phyloP scores from a whole-genome alignment of 2,329 filamentous ascomycete species.

The Alternaria novae-zelandiae region DNA sequence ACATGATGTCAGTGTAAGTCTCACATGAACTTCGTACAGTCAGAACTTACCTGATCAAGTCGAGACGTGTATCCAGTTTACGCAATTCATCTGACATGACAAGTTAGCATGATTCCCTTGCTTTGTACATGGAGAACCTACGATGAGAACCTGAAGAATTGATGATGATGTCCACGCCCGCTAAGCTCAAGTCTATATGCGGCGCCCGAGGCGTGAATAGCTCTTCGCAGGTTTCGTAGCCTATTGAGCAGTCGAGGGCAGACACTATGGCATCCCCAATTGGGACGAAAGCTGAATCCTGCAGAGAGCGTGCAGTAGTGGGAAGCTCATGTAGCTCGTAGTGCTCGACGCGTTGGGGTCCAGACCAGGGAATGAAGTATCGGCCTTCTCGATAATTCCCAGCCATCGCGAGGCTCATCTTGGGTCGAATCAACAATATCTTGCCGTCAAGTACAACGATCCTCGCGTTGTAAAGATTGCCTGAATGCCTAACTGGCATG shows the following conservation, averaged over 20 bases:
- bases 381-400: constrained; percentile 60
- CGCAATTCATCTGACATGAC: accelerated
- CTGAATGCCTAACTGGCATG: constrained; percentile 62
- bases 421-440: constrained; percentile 75
- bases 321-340: constrained; percentile 59
- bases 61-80: accelerated
- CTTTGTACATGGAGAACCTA: accelerated
- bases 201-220: constrained; percentile 8
- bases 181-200: background rate
- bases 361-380: constrained; percentile 45
- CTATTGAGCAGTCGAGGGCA: constrained; percentile 59
- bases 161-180: background rate
- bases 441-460: constrained; percentile 70
- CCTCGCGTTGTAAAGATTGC: constrained; percentile 65
- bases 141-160: background rate
- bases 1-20: too few relatives aligned
- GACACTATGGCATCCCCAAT: constrained; percentile 73
- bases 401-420: constrained; percentile 74
- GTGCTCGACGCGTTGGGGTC: constrained; percentile 62
- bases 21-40: too few relatives aligned
- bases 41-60: background rate
- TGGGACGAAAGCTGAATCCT: constrained; percentile 62
- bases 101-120: too few relatives aligned
- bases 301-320: constrained; percentile 61
- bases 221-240: constrained; percentile 12